Percentiles rank a stretch among this genome's conserved stretches.
Conservation (phyloP, 345 rosid genomes). For the Jatropha curcas region DNA sequence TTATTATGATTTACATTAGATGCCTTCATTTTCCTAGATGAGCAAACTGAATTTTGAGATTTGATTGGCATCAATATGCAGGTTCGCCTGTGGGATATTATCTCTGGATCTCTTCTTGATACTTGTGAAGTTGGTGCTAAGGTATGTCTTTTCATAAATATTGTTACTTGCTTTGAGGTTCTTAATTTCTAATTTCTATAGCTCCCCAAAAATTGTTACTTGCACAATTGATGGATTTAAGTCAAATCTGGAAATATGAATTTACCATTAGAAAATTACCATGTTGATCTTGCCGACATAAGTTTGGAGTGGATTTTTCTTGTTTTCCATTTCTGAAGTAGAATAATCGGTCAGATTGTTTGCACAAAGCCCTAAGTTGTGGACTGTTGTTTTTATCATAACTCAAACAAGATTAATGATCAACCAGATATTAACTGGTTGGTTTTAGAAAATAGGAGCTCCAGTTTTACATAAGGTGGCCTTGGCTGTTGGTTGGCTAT, state of each 20-base stretch:
- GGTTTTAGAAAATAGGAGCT: not conserved
- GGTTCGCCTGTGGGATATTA: slow-evolving; percentile 92
- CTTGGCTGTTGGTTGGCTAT: not conserved
- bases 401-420: not conserved
- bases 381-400: not conserved
- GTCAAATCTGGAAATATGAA: not conserved
- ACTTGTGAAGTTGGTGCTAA: slow-evolving; percentile 67
- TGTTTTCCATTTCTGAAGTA: not conserved
- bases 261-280: not conserved
- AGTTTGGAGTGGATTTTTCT: not conserved
- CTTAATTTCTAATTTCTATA: not conserved
- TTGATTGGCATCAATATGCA: slow-evolving; percentile 30
- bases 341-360: not conserved
- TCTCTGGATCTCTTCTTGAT: slow-evolving; percentile 77
- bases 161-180: slow-evolving; percentile 7
- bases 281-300: not conserved
- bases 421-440: not conserved
- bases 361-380: not conserved
- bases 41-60: slow-evolving; percentile 8
- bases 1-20: not conserved
- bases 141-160: slow-evolving; percentile 45
- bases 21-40: slow-evolving; percentile 6
- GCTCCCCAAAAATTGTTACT: slow-evolving; percentile 13
- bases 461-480: not conserved
- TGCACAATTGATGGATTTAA: not conserved